phyloP scores from a whole-genome alignment of 306 rosid species.

The Cicer bijugum region DNA sequence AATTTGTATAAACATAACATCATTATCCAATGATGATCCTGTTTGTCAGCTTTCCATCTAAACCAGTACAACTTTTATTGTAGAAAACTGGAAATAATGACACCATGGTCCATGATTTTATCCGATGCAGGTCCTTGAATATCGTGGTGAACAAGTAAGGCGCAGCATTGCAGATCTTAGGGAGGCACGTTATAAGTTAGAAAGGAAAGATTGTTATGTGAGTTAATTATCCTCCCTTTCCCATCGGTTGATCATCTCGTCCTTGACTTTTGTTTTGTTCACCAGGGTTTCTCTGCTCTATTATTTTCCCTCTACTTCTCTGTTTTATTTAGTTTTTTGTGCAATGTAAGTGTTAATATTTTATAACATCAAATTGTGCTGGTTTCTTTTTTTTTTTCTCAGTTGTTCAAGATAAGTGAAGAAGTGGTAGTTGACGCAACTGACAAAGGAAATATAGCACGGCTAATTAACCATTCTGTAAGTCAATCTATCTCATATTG shows the following conservation, averaged over 20 bases:
- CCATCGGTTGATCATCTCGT: neutral
- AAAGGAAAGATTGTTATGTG: constrained; percentile 95
- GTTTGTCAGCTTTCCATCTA: constrained; percentile 34
- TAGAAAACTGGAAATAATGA: constrained; percentile 26
- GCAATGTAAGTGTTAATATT: constrained; percentile 14
- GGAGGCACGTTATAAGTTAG: constrained; percentile 72
- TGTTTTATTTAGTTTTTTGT: neutral
- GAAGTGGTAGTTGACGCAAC: constrained; percentile 94
- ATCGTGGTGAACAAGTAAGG: constrained; percentile 94
- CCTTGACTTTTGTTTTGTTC: constrained; percentile 15
- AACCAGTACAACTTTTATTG: constrained; percentile 24
- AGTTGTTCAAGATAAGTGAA: constrained; percentile 91
- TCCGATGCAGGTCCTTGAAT: constrained; percentile 77
- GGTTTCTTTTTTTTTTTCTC: constrained; percentile 42
- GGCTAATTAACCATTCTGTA: constrained; percentile 89
- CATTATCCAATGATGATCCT: constrained; percentile 24
- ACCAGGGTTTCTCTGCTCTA: neutral
- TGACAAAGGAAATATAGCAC: constrained; percentile 89
- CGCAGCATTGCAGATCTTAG: constrained; percentile 76
- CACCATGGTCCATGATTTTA: constrained; percentile 5
- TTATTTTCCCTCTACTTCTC: neutral
- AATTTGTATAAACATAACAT: constrained; percentile 2
- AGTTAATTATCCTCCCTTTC: constrained; percentile 42
- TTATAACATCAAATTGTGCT: constrained; percentile 16
- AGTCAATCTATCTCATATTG: constrained; percentile 46